Evolutionary conservation across 2,329 filamentous ascomycete genomes (phyloP).

Genomic region (Fusarium concolor): DNA sequence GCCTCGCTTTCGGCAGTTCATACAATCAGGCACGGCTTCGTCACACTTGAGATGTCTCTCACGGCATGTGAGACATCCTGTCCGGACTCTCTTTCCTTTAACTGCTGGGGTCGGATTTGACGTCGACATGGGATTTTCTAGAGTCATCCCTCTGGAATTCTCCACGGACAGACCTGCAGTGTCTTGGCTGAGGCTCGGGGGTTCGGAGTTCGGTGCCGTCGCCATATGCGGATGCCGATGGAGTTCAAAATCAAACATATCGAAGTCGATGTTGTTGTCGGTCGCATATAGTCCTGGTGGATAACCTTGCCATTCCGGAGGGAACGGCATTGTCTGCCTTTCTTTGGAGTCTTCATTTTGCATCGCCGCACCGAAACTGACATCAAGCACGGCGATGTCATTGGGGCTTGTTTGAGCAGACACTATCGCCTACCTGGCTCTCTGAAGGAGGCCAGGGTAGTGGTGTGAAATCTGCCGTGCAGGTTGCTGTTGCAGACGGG

Average conservation of each 20-base stretch:
- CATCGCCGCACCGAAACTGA: conserved; percentile 42
- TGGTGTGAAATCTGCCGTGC: conserved; percentile 2
- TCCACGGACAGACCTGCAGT: conserved; percentile 13
- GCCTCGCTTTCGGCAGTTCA: conserved; percentile 91
- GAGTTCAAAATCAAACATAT: conserved; percentile 10
- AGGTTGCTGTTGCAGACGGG: background rate
- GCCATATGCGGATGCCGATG: conserved; percentile 15
- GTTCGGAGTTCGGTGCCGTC: conserved; percentile 15
- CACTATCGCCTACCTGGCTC: conserved; percentile 30
- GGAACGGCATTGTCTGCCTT: conserved; percentile 31
- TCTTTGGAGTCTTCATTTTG: conserved; percentile 39
- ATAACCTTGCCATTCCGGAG: conserved; percentile 29
- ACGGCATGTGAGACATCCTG: conserved; percentile 89
- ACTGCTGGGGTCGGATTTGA: conserved; percentile 27
- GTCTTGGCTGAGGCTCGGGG: conserved; percentile 16
- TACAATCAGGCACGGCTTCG: conserved; percentile 71
- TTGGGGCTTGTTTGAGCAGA: conserved; percentile 24
- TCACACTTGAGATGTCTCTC: conserved; percentile 94
- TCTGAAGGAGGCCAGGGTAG: conserved; percentile 22
- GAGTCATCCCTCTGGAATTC: conserved; percentile 25
- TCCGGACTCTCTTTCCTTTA: conserved; percentile 81
- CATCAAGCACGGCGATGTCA: conserved; percentile 39
- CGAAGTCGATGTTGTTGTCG: conserved; percentile 4
- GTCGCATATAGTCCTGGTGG: conserved; percentile 19
- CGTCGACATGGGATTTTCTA: conserved; percentile 12